Conservation (phyloP, 768 basidiomycete species). For the Lactarius indigo region DNA sequence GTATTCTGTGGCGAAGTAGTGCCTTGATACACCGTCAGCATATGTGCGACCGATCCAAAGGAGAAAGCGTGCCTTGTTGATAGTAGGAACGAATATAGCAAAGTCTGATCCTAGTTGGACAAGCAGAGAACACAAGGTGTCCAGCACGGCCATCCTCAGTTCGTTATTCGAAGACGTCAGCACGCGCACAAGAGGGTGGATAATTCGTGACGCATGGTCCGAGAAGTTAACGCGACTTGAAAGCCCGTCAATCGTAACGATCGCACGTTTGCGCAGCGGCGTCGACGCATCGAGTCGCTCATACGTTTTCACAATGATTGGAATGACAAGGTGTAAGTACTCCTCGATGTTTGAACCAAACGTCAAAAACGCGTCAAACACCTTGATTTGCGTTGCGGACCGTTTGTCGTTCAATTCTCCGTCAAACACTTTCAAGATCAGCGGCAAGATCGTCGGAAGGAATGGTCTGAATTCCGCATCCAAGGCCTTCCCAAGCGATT, state of each 20-base stretch:
- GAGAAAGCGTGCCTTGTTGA: constrained; percentile 71
- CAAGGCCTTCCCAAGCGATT: constrained; percentile 87
- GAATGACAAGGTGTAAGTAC: constrained; percentile 94
- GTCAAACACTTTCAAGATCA: constrained; percentile 87
- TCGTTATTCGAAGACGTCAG: constrained; percentile 73
- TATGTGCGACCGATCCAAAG: not conserved
- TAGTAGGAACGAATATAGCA: constrained; percentile 95
- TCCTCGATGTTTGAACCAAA: constrained; percentile 98
- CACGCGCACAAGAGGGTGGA: constrained; percentile 91
- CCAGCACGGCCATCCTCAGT: constrained; percentile 82
- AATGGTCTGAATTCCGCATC: constrained; percentile 98
- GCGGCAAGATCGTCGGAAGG: constrained; percentile 83
- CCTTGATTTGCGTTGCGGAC: constrained; percentile 76
- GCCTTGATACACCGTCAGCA: constrained; percentile 44
- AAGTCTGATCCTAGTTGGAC: constrained; percentile 95
- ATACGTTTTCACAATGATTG: constrained; percentile 88
- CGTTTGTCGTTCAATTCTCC: constrained; percentile 81
- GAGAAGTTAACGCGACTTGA: constrained; percentile 95
- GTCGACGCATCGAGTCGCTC: constrained; percentile 76
- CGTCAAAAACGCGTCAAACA: constrained; percentile 91
- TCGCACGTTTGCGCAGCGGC: constrained; percentile 78
- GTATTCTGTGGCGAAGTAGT: constrained; percentile 69
- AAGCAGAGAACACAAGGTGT: constrained; percentile 87
- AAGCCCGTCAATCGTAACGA: constrained; percentile 86
- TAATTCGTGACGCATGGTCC: constrained; percentile 94